A percentile compares a stretch with the other conserved stretches of the same genome.
Evolutionary conservation across 2,329 filamentous ascomycete species (phyloP).

Genomic region (Monosporascus cannonballus): DNA sequence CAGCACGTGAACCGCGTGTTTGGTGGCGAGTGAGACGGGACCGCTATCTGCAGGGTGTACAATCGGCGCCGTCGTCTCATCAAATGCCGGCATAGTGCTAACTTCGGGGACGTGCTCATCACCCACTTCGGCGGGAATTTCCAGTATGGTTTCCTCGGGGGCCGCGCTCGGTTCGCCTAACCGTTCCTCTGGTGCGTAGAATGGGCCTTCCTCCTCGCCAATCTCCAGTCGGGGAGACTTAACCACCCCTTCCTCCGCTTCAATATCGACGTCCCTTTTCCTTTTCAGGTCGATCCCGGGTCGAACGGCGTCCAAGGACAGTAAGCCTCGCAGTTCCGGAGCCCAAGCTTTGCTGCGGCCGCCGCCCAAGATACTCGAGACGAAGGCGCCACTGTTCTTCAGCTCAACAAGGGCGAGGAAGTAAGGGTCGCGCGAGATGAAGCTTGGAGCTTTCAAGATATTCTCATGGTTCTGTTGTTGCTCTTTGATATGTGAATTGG

Average conservation of each 20-base stretch:
- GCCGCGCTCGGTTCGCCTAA: slow-evolving; percentile 48
- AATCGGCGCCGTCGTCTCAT: slow-evolving; percentile 70
- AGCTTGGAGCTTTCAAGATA: slow-evolving; percentile 76
- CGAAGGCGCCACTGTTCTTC: slow-evolving; percentile 86
- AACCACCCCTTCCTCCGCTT: slow-evolving; percentile 53
- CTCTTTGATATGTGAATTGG: slow-evolving; percentile 71
- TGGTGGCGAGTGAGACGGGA: slow-evolving; percentile 83
- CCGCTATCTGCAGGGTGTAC: slow-evolving; percentile 79
- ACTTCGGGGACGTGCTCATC: slow-evolving; percentile 37
- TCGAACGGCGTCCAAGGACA: slow-evolving; percentile 79
- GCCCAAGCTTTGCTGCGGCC: slow-evolving; percentile 77
- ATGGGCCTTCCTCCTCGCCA: slow-evolving; percentile 58
- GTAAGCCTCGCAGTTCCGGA: slow-evolving; percentile 82
- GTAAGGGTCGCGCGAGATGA: slow-evolving; percentile 81
- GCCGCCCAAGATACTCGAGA: slow-evolving; percentile 78
- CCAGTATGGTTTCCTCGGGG: slow-evolving; percentile 56
- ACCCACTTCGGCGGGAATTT: slow-evolving; percentile 55
- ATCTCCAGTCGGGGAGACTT: slow-evolving; percentile 67
- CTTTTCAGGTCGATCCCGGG: slow-evolving; percentile 79
- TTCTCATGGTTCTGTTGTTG: slow-evolving; percentile 81
- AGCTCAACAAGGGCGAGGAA: slow-evolving; percentile 84
- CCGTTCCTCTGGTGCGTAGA: slow-evolving; percentile 41
- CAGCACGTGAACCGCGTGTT: slow-evolving; percentile 91
- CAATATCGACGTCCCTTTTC: slow-evolving; percentile 77
- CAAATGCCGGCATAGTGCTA: slow-evolving; percentile 57